Evolutionary conservation across 768 basidiomycete genomes (phyloP), one percentile per base, ranked within the genome.

Genomic region (Xerocomus spinulosus): DNA sequence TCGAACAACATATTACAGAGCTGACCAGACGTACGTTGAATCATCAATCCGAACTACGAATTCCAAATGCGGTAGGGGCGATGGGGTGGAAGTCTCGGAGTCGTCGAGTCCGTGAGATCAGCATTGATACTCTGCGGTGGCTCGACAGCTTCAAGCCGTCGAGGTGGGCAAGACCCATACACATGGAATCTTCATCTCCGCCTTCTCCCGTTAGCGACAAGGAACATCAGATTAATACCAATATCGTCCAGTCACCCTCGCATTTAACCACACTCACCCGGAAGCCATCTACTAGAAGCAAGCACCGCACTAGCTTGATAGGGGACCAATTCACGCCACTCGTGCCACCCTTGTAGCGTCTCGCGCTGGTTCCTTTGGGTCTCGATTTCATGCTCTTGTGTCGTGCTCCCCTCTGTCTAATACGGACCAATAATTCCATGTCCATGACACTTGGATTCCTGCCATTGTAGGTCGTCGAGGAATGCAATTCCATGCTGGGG

Each of bases 81-180:
- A 73, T 83, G 62, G 65, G 67, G 17, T 91, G 86, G 85, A 70
- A 73, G 45, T 79, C 75, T 32, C 72, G 75, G 47, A 78, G 79
- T 58, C 73, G 72, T 57, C 78, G 77, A 55, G 64, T 90, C 44
- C 76, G 88, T 29, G 75, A 84, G 39, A 73, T 84, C 24, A 77
- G 77, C 18, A 63, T 81, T 13, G 76, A 76, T 40, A 76, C 79
- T 17, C 61, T 91, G 53, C 79, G 79, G 50, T 85, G 82, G 76
- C 77, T 91, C 40, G 88, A 90, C 60, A 83, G 87, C 9, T 69
- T 74, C 41, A 77, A 47, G 48, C 81, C 52, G 69, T 57, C 59
- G 32, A 79, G 80, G n/a, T 85, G 83, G 83, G 71, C 71, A 12
- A 68, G 72, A 50, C 70, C 75, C 6, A 42, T 49, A 28, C 56